Conservation (phyloP, 139 green algal species). For the Chlorella sp. region DNA sequence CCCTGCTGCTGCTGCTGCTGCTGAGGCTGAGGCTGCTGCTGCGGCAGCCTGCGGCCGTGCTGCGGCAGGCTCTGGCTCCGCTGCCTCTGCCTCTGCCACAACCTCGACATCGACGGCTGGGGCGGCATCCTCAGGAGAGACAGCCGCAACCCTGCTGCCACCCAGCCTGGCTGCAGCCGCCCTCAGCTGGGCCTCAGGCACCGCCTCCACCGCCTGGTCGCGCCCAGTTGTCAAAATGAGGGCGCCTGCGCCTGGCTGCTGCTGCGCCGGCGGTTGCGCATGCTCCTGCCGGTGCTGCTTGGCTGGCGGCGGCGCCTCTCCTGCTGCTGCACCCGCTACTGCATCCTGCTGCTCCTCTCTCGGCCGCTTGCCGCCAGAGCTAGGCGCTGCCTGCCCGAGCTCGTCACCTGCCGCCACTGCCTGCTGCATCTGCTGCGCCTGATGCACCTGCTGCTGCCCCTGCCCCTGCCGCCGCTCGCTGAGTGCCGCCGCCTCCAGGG, state of each 20-base stretch:
- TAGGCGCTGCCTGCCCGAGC: background rate
- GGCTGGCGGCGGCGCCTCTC: background rate
- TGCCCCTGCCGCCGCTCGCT: background rate
- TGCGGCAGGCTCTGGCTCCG: background rate
- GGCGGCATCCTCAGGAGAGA: background rate
- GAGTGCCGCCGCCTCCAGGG: background rate
- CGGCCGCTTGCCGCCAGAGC: slow-evolving; percentile 18
- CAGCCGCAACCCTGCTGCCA: background rate
- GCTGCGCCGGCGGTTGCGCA: background rate
- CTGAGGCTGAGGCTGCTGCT: background rate
- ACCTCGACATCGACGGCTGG: too few species aligned
- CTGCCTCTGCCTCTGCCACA: background rate
- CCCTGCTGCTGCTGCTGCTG: background rate
- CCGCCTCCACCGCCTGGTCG: too few species aligned
- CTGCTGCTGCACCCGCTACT: background rate
- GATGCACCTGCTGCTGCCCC: background rate
- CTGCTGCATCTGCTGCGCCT: background rate
- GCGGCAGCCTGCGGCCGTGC: too few species aligned
- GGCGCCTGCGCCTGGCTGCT: too few species aligned
- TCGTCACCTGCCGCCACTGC: background rate
- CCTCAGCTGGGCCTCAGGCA: too few species aligned
- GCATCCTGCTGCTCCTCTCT: background rate
- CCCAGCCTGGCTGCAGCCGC: background rate
- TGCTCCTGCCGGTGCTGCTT: background rate
- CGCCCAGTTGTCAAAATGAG: too few species aligned